A percentile compares a stretch with the other conserved stretches of the same genome.
These are phyloP conservation scores for Crithidia acanthocephali DNA, from an alignment of 208 protist genomes.

Conservation along the genomic window DNA sequence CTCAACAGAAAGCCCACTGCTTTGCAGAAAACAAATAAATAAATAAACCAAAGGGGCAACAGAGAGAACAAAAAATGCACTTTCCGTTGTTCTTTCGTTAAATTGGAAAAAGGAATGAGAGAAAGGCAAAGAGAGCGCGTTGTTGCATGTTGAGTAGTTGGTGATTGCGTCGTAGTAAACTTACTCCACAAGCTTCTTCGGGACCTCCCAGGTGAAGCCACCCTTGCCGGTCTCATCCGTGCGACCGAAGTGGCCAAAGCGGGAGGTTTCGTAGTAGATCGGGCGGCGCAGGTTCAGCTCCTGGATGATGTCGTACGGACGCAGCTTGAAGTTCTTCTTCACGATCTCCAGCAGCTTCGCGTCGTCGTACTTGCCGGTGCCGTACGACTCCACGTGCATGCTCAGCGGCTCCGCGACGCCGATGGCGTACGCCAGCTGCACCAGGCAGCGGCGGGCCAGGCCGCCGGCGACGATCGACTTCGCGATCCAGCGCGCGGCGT, in stretches of 20 bases:
- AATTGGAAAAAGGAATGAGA: too few species aligned
- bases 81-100: too few species aligned
- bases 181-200: constrained; percentile 65
- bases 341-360: constrained; percentile 87
- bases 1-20: too few species aligned
- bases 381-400: constrained; percentile 99
- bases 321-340: constrained; percentile 98
- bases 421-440: constrained; percentile 99
- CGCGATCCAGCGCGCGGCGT: constrained; percentile 99
- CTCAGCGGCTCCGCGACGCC: constrained; percentile 98
- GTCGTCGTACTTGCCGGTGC: constrained; percentile 93
- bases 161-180: neutral
- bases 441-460: constrained; percentile 94
- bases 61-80: neutral
- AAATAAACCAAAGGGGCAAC: neutral
- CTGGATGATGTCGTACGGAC: constrained; percentile 97
- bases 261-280: constrained; percentile 97
- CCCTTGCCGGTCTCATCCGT: constrained; percentile 78
- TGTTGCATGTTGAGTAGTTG: neutral
- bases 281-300: constrained; percentile 97
- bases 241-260: constrained; percentile 99
- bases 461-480: constrained; percentile 98
- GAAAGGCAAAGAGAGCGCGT: neutral
- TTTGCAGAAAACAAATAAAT: constrained; percentile 1
- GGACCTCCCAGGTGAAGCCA: constrained; percentile 99